Evolutionary conservation across 768 basidiomycete genomes (phyloP), one percentile per base, ranked within the genome.

Genomic region (Arthromyces matolae): DNA sequence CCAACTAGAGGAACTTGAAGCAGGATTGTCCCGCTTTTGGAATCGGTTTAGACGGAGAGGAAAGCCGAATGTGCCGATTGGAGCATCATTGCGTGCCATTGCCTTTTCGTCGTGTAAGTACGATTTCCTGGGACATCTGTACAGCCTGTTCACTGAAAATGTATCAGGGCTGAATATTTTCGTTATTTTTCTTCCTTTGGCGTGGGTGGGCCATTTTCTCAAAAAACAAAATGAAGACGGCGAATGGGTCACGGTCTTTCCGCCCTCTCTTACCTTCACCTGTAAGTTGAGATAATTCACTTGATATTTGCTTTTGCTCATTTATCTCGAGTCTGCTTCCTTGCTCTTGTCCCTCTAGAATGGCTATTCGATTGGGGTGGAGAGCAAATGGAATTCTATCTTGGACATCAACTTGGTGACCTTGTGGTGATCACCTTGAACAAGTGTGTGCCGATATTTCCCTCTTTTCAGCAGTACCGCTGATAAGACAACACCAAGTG

Each of bases 261-360:
- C 57, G 18, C 55, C 63, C 49, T 55, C 52, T n/a, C 41, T 61
- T 8, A 72, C 72, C 8, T 83, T 81, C 54, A 58, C 70, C 24
- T 52, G 56, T 57, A 27, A 27, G 56, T 42, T 18, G n/a, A 20
- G 18, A 6, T n/a, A 31, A 4, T 38, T n/a, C n/a, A n/a, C n/a
- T n/a, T n/a, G n/a, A n/a, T n/a, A n/a, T n/a, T n/a, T n/a, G n/a
- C n/a, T n/a, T n/a, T n/a, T n/a, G 14, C 20, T 43, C 5, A 47
- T 12, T 5, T 12, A n/a, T 25, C 3, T 8, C 4, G 19, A 86
- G 83, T 88, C 5, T 80, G 74, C 49, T 84, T 86, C 60, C 65
- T 85, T 39, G 69, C 79, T 4, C 82, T 88, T 47, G 70, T 89
- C 6, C 80, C 86, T 7, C 71, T 87, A 5, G 83, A 85, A 50